These are phyloP conservation scores for Xerocomellus amylosporus DNA, from an alignment of 768 basidiomycete genomes.

Conservation along the genomic window DNA sequence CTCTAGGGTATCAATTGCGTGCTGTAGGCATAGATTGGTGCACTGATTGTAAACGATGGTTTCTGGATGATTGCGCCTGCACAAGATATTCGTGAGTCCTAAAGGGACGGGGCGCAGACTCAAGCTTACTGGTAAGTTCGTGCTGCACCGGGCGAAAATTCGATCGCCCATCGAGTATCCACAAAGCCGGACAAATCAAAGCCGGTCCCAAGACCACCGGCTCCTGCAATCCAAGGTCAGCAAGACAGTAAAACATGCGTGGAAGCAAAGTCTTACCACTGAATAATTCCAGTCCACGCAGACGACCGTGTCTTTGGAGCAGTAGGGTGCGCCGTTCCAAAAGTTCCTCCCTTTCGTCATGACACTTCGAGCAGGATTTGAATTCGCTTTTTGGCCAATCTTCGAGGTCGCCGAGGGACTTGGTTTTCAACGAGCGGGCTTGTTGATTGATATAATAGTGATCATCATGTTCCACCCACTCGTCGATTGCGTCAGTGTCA, in stretches of 20 bases:
- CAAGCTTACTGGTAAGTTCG: conserved; percentile 54
- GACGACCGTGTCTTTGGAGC: conserved; percentile 38
- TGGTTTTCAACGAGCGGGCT: conserved; percentile 18
- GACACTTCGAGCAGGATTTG: conserved; percentile 41
- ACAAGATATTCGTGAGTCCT: background rate
- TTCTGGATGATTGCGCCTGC: conserved; percentile 60
- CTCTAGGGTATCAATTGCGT: conserved; percentile 49
- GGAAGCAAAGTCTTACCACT: conserved; percentile 43
- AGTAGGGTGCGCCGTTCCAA: conserved; percentile 33
- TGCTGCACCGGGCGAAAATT: conserved; percentile 62
- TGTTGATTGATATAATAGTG: conserved; percentile 54
- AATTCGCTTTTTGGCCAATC: conserved; percentile 32
- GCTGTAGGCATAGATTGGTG: conserved; percentile 55
- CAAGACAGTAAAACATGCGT: background rate
- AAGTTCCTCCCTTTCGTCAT: conserved; percentile 28
- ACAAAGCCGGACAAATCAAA: conserved; percentile 60
- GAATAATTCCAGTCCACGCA: conserved; percentile 67
- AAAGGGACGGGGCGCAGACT: background rate
- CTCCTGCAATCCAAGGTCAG: conserved; percentile 43
- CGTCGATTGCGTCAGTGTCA: conserved; percentile 30
- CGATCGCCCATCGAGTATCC: conserved; percentile 66
- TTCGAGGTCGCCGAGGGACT: conserved; percentile 20
- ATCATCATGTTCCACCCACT: conserved; percentile 51
- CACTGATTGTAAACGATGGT: conserved; percentile 64
- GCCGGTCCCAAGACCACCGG: conserved; percentile 71